phyloP scores from a whole-genome alignment of 2,329 filamentous ascomycete species.

The Alternaria angustiovoidea region DNA sequence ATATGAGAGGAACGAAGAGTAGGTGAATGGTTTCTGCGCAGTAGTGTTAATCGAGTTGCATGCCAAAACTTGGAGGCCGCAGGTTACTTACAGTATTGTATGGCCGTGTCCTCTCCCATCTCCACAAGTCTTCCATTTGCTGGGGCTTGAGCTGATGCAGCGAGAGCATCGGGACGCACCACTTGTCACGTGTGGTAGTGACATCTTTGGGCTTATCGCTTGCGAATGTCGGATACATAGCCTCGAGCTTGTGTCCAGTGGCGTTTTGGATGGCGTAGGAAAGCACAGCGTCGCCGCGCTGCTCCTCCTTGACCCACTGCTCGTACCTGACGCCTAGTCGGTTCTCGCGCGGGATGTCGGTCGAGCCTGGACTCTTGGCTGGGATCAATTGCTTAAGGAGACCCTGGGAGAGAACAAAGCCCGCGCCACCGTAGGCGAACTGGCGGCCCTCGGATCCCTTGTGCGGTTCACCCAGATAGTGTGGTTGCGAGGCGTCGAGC shows the following conservation, averaged over 20 bases:
- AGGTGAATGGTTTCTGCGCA: slow-evolving; percentile 47
- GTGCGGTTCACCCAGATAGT: slow-evolving; percentile 53
- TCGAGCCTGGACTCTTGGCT: slow-evolving; percentile 32
- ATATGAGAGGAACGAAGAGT: slow-evolving; percentile 50
- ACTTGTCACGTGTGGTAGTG: slow-evolving; percentile 49
- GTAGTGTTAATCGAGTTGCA: slow-evolving; percentile 11
- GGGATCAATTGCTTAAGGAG: slow-evolving; percentile 60
- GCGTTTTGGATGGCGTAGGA: slow-evolving; percentile 49
- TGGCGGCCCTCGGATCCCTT: slow-evolving; percentile 40
- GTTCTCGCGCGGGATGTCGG: slow-evolving; percentile 43
- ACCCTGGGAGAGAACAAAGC: slow-evolving; percentile 57
- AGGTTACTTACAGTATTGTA: slow-evolving; percentile 39
- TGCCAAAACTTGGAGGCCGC: not conserved
- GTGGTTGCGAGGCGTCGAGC: slow-evolving; percentile 46
- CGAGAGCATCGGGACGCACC: slow-evolving; percentile 55
- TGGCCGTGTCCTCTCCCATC: slow-evolving; percentile 54
- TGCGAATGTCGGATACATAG: slow-evolving; percentile 49
- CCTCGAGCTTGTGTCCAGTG: slow-evolving; percentile 47
- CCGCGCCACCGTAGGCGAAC: slow-evolving; percentile 57
- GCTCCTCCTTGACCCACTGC: slow-evolving; percentile 54
- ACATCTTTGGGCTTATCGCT: slow-evolving; percentile 61
- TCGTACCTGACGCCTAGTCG: slow-evolving; percentile 44
- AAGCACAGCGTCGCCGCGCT: slow-evolving; percentile 52
- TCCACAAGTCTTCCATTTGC: slow-evolving; percentile 61
- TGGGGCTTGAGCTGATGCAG: slow-evolving; percentile 51